These are phyloP conservation scores for Pelargonium nanum DNA, from an alignment of 345 rosid genomes.

Conservation along the genomic window DNA sequence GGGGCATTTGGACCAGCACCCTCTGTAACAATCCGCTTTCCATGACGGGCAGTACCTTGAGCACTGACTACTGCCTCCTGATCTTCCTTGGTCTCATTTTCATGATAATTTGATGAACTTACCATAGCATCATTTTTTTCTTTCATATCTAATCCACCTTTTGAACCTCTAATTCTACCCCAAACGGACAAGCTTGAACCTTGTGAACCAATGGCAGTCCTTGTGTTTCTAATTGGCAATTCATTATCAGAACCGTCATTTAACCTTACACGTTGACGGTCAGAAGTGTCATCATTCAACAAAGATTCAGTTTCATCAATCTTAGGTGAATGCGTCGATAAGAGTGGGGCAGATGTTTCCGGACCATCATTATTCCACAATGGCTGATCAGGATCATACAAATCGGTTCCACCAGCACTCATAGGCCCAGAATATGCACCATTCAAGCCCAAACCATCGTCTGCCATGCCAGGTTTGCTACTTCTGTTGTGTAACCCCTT, in stretches of 20 bases:
- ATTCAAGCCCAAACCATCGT: conserved; percentile 48
- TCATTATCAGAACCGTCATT: conserved; percentile 31
- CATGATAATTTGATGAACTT: conserved; percentile 32
- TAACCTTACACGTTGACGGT: conserved; percentile 24
- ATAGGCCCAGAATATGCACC: conserved; percentile 39
- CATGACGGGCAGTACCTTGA: conserved; percentile 31
- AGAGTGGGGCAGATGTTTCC: conserved; percentile 46
- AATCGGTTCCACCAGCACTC: conserved; percentile 51
- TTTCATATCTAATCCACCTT: conserved; percentile 37
- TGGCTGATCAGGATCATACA: conserved; percentile 99
- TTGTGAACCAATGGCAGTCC: conserved; percentile 29
- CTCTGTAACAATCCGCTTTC: conserved; percentile 36
- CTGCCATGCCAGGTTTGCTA: conserved; percentile 41
- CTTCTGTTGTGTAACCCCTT: conserved; percentile 35
- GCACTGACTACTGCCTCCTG: conserved; percentile 24
- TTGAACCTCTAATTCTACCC: conserved; percentile 56
- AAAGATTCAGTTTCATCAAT: conserved; percentile 43
- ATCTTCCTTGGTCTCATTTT: conserved; percentile 45
- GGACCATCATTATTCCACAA: conserved; percentile 72
- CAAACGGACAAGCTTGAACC: conserved; percentile 45
- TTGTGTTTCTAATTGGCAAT: conserved; percentile 22
- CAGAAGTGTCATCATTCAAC: conserved; percentile 36
- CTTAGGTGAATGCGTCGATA: conserved; percentile 41
- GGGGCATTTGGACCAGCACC: conserved; percentile 25
- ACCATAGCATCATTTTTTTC: conserved; percentile 40